Evolutionary conservation across 371 early-diverging fungal genomes (phyloP), one percentile per base, ranked within the genome.

Genomic region (Mucor mucedo): DNA sequence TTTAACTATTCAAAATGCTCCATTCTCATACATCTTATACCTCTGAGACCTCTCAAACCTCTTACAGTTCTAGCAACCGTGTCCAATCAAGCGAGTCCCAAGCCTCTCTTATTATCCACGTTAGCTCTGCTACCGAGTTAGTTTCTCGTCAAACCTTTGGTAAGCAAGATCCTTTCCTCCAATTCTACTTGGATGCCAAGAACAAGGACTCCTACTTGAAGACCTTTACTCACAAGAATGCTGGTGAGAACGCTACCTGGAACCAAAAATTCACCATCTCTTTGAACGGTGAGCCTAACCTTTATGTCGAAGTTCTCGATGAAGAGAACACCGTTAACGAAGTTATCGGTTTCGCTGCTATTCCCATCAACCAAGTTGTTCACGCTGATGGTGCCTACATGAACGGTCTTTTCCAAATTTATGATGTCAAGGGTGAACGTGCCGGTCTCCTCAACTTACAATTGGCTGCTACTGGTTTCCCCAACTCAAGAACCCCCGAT

Each of bases 131-230:
- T 42, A 55, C 67, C 33, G 61, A 79, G 29, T 68, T 84, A 67
- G 52, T 65, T 33, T 69, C 71, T 62, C 79, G 69, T 47, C 81
- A 84, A 67, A 44, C 56, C 10, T 42, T 84, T 44, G 87, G 85
- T 68, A 86, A 84, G 76, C 83, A 86, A 73, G 87, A 86, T 57
- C 84, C 87, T 33, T 86, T 72, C 52, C 54, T 84, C 42, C 87
- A 76, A 67, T 82, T 83, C 71, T 69, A 82, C 14, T 69, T 84
- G 64, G 61, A 82, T 54, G 57, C 71, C 52, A 58, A 62, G 32
- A 68, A 86, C 54, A 63, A 77, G 65, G 73, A 81, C 52, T 63
- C 80, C 9, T 86, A 68, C 75, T 77, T 82, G 60, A 80, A 78
- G 72, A 84, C 87, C n/a, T 82, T 76, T 60, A 79, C 79, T 48